phyloP scores from a whole-genome alignment of 2,329 filamentous ascomycete species.

The Rutstroemia sydowiana region DNA sequence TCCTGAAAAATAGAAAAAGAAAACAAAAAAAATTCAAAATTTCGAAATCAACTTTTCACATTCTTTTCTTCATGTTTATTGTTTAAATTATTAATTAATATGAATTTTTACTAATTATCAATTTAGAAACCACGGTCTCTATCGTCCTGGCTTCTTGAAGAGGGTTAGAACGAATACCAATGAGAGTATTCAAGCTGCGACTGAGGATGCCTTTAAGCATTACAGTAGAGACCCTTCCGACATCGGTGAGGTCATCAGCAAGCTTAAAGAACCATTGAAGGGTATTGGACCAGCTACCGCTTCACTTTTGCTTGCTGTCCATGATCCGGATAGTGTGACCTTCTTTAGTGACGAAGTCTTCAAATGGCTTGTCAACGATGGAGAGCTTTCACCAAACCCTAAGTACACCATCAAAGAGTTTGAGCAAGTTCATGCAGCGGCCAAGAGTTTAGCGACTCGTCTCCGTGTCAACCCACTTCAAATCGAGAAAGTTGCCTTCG shows the following conservation, averaged over 20 bases:
- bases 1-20: background rate
- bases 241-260: conserved; percentile 39
- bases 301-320: conserved; percentile 62
- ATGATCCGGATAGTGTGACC: conserved; percentile 49
- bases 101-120: background rate
- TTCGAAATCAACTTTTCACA: conserved; percentile 2
- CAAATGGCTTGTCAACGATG: conserved; percentile 58
- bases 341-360: conserved; percentile 81
- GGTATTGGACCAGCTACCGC: conserved; percentile 77
- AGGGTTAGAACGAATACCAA: conserved; percentile 49
- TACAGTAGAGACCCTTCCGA: conserved; percentile 36
- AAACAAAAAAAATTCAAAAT: background rate
- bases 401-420: conserved; percentile 70
- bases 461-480: conserved; percentile 52
- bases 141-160: conserved; percentile 53
- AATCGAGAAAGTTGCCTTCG: conserved; percentile 64
- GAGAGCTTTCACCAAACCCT: conserved; percentile 41
- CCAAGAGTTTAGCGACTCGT: conserved; percentile 38
- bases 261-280: conserved; percentile 49
- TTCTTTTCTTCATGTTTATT: background rate
- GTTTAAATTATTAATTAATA: background rate
- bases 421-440: conserved; percentile 40
- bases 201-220: conserved; percentile 42
- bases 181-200: conserved; percentile 38
- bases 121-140: conserved; percentile 48